phyloP scores from a whole-genome alignment of 345 rosid species.

The Boechera stricta region DNA sequence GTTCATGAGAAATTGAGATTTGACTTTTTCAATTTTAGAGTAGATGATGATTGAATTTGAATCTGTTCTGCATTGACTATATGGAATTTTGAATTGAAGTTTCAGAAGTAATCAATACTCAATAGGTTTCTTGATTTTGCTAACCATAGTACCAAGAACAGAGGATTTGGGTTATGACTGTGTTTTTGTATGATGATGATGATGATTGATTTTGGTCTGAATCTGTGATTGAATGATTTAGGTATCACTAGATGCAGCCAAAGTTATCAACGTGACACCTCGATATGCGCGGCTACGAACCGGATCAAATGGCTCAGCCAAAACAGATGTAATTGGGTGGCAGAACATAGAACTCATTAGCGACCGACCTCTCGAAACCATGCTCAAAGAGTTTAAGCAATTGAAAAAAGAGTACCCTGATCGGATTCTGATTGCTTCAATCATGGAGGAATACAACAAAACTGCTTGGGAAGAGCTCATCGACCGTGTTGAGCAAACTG shows the following conservation, averaged over 20 bases:
- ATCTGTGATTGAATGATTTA: constrained; percentile 44
- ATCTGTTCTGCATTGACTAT: constrained; percentile 24
- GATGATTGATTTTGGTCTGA: constrained; percentile 17
- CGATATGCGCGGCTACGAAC: constrained; percentile 80
- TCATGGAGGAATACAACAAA: constrained; percentile 94
- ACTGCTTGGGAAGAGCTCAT: constrained; percentile 97
- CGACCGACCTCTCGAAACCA: constrained; percentile 91
- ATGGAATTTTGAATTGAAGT: background rate
- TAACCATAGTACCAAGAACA: constrained; percentile 16
- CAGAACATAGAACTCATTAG: constrained; percentile 97
- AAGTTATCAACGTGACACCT: constrained; percentile 94
- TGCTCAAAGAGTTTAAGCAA: constrained; percentile 86
- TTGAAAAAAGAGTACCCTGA: constrained; percentile 87
- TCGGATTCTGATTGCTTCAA: constrained; percentile 92
- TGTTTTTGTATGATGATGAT: constrained; percentile 14
- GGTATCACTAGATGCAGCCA: constrained; percentile 94
- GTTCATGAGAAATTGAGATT: background rate
- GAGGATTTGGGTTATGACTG: constrained; percentile 9
- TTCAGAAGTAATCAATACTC: background rate
- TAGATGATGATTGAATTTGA: constrained; percentile 21
- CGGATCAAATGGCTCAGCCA: constrained; percentile 78
- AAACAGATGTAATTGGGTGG: constrained; percentile 93
- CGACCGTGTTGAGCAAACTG: constrained; percentile 94
- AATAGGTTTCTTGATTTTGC: background rate
- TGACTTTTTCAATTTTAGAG: constrained; percentile 9